Conservation (phyloP, 371 early-diverging fungal genomes). For the Rhizopus sp. region DNA sequence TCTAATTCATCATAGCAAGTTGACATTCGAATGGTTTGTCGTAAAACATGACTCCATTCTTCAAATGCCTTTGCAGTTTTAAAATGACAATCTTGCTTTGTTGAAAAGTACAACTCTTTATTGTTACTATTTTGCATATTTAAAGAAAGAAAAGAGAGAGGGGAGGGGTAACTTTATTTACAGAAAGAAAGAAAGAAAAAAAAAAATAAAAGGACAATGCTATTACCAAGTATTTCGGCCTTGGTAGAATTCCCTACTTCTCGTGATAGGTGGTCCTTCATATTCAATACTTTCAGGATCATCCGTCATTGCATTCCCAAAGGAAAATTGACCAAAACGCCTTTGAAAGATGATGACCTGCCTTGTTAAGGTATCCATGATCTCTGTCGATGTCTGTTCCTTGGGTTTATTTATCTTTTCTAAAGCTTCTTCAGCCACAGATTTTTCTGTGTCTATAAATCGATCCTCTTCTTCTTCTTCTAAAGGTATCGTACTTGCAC, state of each 20-base stretch:
- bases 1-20: slow-evolving; percentile 23
- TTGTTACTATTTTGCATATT: neutral
- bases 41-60: slow-evolving; percentile 31
- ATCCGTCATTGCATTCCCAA: slow-evolving; percentile 18
- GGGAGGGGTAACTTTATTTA: neutral
- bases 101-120: slow-evolving; percentile 12
- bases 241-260: slow-evolving; percentile 7
- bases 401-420: slow-evolving; percentile 17
- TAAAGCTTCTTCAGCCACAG: slow-evolving; percentile 32
- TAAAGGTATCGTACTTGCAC: slow-evolving; percentile 33
- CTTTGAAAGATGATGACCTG: slow-evolving; percentile 47
- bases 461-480: slow-evolving; percentile 14
- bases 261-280: slow-evolving; percentile 7
- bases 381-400: slow-evolving; percentile 39
- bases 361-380: slow-evolving; percentile 45
- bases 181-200: neutral
- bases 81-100: slow-evolving; percentile 32
- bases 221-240: slow-evolving; percentile 3
- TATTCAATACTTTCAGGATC: slow-evolving; percentile 6
- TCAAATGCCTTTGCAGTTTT: slow-evolving; percentile 28
- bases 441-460: slow-evolving; percentile 23
- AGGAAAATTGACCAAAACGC: slow-evolving; percentile 32
- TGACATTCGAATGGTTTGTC: slow-evolving; percentile 5
- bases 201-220: neutral
- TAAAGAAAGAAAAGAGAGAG: neutral